phyloP scores from a whole-genome alignment of 192 early-diverging fungal genomes.

The Coemansia sp. region DNA sequence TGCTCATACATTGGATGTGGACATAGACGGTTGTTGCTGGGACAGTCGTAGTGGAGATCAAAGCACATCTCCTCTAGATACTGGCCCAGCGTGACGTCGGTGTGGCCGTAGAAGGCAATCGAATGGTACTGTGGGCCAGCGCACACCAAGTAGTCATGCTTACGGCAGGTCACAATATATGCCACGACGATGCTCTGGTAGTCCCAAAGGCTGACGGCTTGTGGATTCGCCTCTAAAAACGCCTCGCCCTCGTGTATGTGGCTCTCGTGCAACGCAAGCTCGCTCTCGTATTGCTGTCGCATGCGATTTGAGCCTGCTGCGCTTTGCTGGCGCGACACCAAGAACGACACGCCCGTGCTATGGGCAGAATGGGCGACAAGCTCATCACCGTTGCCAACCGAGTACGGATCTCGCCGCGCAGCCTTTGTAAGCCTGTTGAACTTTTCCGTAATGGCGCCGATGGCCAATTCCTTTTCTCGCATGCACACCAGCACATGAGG shows the following conservation, averaged over 20 bases:
- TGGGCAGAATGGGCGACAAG: not conserved
- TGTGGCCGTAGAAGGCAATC: conserved; percentile 77
- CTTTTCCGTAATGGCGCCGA: conserved; percentile 31
- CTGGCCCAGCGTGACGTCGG: conserved; percentile 87
- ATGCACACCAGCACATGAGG: conserved; percentile 79
- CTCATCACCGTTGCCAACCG: not conserved
- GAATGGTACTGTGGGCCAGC: conserved; percentile 73
- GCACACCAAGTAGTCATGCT: conserved; percentile 59
- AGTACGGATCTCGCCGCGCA: conserved; percentile 14
- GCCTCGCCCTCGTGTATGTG: conserved; percentile 48
- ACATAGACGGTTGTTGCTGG: conserved; percentile 65
- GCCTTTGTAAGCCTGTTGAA: conserved; percentile 36
- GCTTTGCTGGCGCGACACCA: conserved; percentile 57
- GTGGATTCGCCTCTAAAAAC: conserved; percentile 51
- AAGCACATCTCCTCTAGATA: conserved; percentile 85
- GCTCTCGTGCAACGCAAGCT: conserved; percentile 48
- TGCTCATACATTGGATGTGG: conserved; percentile 81
- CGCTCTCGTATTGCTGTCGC: conserved; percentile 58
- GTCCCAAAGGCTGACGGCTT: conserved; percentile 55
- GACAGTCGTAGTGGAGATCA: conserved; percentile 69
- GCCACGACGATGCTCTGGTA: conserved; percentile 56
- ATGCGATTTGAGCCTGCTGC: conserved; percentile 51
- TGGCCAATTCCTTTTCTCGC: conserved; percentile 63
- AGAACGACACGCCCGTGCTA: conserved; percentile 45
- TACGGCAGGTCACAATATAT: conserved; percentile 55